phyloP scores from a whole-genome alignment of 345 rosid species.

The Abelmoschus esculentus region DNA sequence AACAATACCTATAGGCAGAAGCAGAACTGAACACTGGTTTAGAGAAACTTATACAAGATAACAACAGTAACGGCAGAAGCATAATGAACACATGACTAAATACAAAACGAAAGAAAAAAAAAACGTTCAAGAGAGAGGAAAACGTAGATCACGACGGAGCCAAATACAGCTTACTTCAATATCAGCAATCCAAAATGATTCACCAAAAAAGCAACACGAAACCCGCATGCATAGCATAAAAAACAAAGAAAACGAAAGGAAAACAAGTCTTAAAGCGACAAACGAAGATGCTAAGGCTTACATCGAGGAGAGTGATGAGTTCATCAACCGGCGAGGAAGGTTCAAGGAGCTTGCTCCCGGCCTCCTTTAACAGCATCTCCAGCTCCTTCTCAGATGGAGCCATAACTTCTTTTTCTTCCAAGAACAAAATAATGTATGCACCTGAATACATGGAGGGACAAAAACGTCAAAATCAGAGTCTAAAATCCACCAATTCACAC shows the following conservation, averaged over 20 bases:
- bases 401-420: slow-evolving; percentile 21
- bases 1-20: not conserved
- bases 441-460: not conserved
- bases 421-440: not conserved
- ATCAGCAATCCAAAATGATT: not conserved
- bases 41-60: not conserved
- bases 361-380: slow-evolving; percentile 56
- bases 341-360: slow-evolving; percentile 55
- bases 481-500: slow-evolving; percentile 17
- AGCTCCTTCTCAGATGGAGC: slow-evolving; percentile 55
- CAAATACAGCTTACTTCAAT: not conserved
- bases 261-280: not conserved
- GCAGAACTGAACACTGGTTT: not conserved
- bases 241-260: not conserved
- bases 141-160: not conserved
- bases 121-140: not conserved
- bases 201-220: not conserved
- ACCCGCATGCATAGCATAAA: slow-evolving; percentile 1
- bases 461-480: slow-evolving; percentile 22
- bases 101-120: not conserved
- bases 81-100: not conserved
- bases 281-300: slow-evolving; percentile 22
- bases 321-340: slow-evolving; percentile 64
- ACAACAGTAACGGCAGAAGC: not conserved
- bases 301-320: slow-evolving; percentile 81